Evolutionary conservation across 345 rosid species (phyloP), one percentile per base, ranked within the genome.

Genomic region (Bruguiera sexangula): DNA sequence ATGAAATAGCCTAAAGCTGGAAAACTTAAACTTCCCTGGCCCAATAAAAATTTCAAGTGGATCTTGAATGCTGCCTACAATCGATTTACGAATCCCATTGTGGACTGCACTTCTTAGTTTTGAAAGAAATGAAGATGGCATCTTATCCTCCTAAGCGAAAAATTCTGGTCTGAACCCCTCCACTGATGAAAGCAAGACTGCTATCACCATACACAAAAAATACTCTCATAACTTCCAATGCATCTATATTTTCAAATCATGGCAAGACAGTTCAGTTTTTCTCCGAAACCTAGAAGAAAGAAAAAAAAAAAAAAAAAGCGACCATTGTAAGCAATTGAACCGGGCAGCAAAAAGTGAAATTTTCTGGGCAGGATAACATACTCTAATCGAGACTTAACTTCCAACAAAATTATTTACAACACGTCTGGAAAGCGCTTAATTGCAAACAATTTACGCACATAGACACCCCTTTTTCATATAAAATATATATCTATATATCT

Each of bases 1-100:
- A 80, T 87, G 91, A 71, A 92, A 81, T 24, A 83, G 78, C 72
- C 89, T 85, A 36, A 59, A 81, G 72, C 79, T 83, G 26, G 80
- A 81, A 69, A 87, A 72, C 68, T 79, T 79, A 69, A 78, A 76
- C 84, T 85, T 86, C 63, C 82, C 86, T 67, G 77, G 81, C 72
- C 85, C 88, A 70, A 87, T 78, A 59, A 85, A 63, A 77, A 76
- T 52, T 69, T 81, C 84, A 58, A 83, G n/a, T 0, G 86, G 84
- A 57, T 77, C 78, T 51, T 72, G 84, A 26, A 84, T 20, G 56
- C 77, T 77, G 43, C 80, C 79, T 53, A 67, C 5, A 24, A 75
- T 63, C 7, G 85, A 80, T 67, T 80, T 82, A 64, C 61, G 82
- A 63, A 84, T 70, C 34, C 88, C 82, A 68, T 77, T 84, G 73